Conservation (phyloP, 1,284 basidiomycete species). For the Meira nashicola region DNA sequence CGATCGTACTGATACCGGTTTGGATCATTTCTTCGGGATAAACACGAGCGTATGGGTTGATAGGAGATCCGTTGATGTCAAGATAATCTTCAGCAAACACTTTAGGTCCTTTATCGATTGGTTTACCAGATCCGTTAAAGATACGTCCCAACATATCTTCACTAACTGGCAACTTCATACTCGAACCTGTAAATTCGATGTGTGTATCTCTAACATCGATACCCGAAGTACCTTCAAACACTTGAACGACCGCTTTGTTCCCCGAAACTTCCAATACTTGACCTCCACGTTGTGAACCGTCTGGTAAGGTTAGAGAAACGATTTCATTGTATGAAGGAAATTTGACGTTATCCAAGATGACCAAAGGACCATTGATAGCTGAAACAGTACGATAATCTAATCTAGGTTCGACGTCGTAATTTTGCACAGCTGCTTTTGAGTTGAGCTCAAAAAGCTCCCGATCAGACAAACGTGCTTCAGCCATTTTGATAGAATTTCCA, state of each 20-base stretch:
- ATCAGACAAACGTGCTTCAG: constrained; percentile 56
- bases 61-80: constrained; percentile 98
- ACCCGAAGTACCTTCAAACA: constrained; percentile 96
- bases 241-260: constrained; percentile 95
- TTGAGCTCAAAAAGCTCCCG: constrained; percentile 75
- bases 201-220: constrained; percentile 96
- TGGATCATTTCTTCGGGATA: constrained; percentile 99
- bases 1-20: constrained; percentile 88
- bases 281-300: constrained; percentile 88
- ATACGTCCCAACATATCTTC: constrained; percentile 99
- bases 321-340: constrained; percentile 99
- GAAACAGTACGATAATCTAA: constrained; percentile 93
- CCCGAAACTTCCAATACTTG: constrained; percentile 98
- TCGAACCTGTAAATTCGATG: constrained; percentile 94
- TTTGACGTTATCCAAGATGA: constrained; percentile 97
- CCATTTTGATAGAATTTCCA: not conserved
- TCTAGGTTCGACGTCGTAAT: constrained; percentile 68
- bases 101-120: constrained; percentile 96
- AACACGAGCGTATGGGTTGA: constrained; percentile 98
- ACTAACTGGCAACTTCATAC: constrained; percentile 98
- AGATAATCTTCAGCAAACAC: constrained; percentile 99
- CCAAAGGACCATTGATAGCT: constrained; percentile 85
- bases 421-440: constrained; percentile 68
- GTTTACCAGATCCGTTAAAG: constrained; percentile 97
- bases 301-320: constrained; percentile 89